Conservation (phyloP, 768 basidiomycete genomes). For the Naganishia kalamii region DNA sequence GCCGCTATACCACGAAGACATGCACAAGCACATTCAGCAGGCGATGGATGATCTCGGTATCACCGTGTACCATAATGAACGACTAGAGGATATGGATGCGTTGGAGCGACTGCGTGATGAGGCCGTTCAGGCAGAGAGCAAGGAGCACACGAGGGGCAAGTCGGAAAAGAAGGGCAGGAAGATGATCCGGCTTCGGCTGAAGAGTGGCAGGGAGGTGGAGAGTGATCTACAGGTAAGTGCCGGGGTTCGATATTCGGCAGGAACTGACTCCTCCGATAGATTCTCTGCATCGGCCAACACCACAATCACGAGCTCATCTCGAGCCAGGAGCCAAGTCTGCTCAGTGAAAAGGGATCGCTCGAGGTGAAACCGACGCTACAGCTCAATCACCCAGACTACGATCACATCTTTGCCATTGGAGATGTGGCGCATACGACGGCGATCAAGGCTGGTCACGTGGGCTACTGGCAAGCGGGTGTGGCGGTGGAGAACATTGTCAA, state of each 20-base stretch:
- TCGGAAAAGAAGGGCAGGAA: conserved; percentile 14
- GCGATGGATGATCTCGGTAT: conserved; percentile 35
- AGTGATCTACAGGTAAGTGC: conserved; percentile 38
- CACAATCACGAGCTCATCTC: conserved; percentile 38
- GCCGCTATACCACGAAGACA: conserved; percentile 42
- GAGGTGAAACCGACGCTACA: conserved; percentile 28
- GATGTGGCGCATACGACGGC: conserved; percentile 45
- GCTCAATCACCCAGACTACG: conserved; percentile 10
- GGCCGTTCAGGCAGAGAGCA: conserved; percentile 8
- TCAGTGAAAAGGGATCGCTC: conserved; percentile 29
- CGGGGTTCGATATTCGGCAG: not conserved
- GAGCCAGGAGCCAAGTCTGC: conserved; percentile 6
- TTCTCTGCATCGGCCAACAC: conserved; percentile 46
- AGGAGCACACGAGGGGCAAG: not conserved
- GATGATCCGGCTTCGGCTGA: conserved; percentile 33
- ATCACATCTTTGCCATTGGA: conserved; percentile 44
- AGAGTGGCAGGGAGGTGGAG: conserved; percentile 37
- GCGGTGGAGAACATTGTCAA: conserved; percentile 43
- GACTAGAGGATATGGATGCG: conserved; percentile 25
- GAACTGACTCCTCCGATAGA: conserved; percentile 18
- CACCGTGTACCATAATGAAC: conserved; percentile 36
- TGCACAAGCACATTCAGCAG: conserved; percentile 41
- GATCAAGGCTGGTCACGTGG: conserved; percentile 47
- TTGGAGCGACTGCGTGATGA: conserved; percentile 28
- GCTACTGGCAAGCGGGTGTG: conserved; percentile 43